Conservation (phyloP, 2,329 filamentous ascomycete species). For the Venturia effusa region DNA sequence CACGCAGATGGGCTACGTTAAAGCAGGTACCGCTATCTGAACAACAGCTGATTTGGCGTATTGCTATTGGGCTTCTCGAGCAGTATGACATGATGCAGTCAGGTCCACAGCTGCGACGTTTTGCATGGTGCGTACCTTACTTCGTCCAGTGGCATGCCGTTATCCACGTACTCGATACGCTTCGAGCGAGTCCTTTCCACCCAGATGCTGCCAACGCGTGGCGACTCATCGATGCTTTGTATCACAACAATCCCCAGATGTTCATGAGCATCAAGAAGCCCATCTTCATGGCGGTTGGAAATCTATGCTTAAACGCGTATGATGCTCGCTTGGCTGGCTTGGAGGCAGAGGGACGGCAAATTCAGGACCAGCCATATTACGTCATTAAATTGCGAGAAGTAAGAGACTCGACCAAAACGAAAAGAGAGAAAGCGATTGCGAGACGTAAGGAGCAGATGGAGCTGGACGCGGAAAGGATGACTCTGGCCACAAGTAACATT, state of each 20-base stretch:
- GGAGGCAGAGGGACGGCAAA: background rate
- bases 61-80: conserved; percentile 21
- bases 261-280: conserved; percentile 14
- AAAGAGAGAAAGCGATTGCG: background rate
- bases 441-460: background rate
- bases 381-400: background rate
- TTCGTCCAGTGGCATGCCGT: conserved; percentile 26
- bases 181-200: conserved; percentile 22
- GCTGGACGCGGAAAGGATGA: no score
- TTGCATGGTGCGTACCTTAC: conserved; percentile 24
- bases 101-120: conserved; percentile 21
- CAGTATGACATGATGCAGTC: conserved; percentile 25
- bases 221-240: conserved; percentile 23
- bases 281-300: conserved; percentile 14
- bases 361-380: background rate
- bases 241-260: conserved; percentile 21
- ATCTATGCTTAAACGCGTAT: conserved; percentile 16
- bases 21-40: conserved; percentile 21
- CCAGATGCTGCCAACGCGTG: conserved; percentile 24
- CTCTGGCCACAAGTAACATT: background rate
- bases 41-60: conserved; percentile 21
- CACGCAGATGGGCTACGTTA: conserved; percentile 22
- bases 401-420: background rate
- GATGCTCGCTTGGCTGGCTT: conserved; percentile 10
- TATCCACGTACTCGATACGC: conserved; percentile 26